A percentile compares a stretch with the other conserved stretches of the same genome.
phyloP scores from a whole-genome alignment of 2,329 filamentous ascomycete genomes.

The Beauveria asiatica region DNA sequence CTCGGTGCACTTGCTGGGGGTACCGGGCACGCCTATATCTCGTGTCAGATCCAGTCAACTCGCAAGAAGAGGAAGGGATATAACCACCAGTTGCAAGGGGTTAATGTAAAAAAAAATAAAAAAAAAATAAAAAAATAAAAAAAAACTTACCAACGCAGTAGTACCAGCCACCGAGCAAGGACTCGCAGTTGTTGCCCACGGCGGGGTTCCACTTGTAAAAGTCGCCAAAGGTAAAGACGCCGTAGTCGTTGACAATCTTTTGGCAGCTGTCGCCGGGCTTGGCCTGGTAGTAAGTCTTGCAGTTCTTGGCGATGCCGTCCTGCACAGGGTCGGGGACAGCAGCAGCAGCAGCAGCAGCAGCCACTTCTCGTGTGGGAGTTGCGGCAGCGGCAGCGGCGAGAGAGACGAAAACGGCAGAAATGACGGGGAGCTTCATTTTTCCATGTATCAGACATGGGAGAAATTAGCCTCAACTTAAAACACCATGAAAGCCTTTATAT shows the following conservation, averaged over 20 bases:
- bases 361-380: background rate
- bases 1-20: background rate
- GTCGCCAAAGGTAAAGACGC: background rate
- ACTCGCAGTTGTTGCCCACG: constrained; percentile 3
- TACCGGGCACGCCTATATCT: background rate
- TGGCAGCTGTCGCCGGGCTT: too few relatives aligned
- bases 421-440: background rate
- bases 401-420: background rate
- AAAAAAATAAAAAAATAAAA: background rate
- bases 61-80: too few relatives aligned
- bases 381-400: background rate
- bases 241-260: background rate
- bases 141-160: background rate
- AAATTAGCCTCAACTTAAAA: background rate
- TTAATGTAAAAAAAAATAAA: background rate
- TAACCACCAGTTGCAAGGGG: too few relatives aligned
- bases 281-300: background rate
- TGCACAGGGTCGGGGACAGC: background rate
- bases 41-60: background rate
- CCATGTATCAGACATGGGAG: background rate
- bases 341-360: background rate
- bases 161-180: constrained; percentile 3
- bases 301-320: background rate
- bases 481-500: background rate
- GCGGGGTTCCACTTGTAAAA: constrained; percentile 8